A percentile compares a stretch with the other conserved stretches of the same genome.
Conservation (phyloP, 2,329 filamentous ascomycete genomes). For the Aspergillus cejpii region DNA sequence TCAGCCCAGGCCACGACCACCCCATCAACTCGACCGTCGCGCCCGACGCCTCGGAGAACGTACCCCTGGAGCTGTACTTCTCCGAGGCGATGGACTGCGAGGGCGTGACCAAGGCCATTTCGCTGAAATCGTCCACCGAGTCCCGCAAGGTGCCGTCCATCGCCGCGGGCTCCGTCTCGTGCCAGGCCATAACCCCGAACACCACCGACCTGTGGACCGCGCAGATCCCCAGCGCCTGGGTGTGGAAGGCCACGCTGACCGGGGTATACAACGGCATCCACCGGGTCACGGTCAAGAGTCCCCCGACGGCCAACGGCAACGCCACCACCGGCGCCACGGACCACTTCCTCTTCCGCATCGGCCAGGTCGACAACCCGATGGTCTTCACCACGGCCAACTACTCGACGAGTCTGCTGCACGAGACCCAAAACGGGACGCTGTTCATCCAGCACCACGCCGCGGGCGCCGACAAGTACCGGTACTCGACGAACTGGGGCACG, state of each 20-base stretch:
- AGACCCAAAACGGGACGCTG: slow-evolving; percentile 37
- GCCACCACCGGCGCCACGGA: slow-evolving; percentile 47
- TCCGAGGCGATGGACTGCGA: slow-evolving; percentile 55
- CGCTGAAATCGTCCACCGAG: slow-evolving; percentile 48
- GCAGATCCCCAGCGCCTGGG: slow-evolving; percentile 49
- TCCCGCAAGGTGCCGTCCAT: slow-evolving; percentile 39
- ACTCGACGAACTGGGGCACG: slow-evolving; percentile 55
- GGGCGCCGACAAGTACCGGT: slow-evolving; percentile 56
- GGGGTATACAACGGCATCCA: slow-evolving; percentile 56
- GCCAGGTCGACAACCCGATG: slow-evolving; percentile 51
- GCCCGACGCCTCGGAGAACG: slow-evolving; percentile 35
- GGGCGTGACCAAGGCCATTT: slow-evolving; percentile 44
- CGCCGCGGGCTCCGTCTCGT: slow-evolving; percentile 42
- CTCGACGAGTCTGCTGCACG: slow-evolving; percentile 47
- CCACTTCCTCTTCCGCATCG: slow-evolving; percentile 55
- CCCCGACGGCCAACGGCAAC: slow-evolving; percentile 38
- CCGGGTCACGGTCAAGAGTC: slow-evolving; percentile 50
- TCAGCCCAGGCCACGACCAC: slow-evolving; percentile 54
- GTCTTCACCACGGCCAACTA: slow-evolving; percentile 55
- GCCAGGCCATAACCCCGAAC: slow-evolving; percentile 35
- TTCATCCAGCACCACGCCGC: slow-evolving; percentile 53
- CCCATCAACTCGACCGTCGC: slow-evolving; percentile 46
- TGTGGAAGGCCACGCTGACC: slow-evolving; percentile 46
- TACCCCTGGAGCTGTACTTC: slow-evolving; percentile 51
- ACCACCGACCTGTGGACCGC: slow-evolving; percentile 38